Evolutionary conservation across 208 protist genomes (phyloP).

Genomic region (Strigomonas galati): DNA sequence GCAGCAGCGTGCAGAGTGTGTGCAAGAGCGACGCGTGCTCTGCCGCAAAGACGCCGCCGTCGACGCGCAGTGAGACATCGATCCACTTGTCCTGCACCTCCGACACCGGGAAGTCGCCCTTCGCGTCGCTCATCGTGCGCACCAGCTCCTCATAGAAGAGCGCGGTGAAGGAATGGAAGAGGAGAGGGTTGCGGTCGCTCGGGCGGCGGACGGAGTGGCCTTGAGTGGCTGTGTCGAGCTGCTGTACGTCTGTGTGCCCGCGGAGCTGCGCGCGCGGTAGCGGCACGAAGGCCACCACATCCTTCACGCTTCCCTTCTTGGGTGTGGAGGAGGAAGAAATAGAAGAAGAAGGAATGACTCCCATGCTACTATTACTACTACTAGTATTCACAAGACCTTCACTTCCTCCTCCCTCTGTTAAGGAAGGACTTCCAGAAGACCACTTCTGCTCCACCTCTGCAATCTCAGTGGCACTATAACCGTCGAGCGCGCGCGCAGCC

Average conservation of each 20-base stretch:
- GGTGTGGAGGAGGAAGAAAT: too few relatives aligned
- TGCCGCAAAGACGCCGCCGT: slow-evolving; percentile 27
- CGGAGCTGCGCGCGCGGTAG: background rate
- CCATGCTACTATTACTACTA: too few relatives aligned
- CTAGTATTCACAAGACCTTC: too few relatives aligned
- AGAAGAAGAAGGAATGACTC: too few relatives aligned
- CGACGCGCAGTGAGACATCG: slow-evolving; percentile 20
- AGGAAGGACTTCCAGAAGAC: too few relatives aligned
- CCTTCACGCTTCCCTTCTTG: background rate
- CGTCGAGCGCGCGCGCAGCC: slow-evolving; percentile 55
- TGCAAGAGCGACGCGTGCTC: slow-evolving; percentile 77
- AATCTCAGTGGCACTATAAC: slow-evolving; percentile 36
- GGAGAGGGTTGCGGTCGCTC: slow-evolving; percentile 1
- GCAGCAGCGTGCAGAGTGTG: slow-evolving; percentile 49
- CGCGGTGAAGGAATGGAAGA: slow-evolving; percentile 63
- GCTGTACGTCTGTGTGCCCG: background rate
- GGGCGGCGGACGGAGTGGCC: background rate
- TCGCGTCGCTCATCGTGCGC: slow-evolving; percentile 48
- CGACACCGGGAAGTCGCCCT: slow-evolving; percentile 51
- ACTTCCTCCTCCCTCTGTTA: too few relatives aligned
- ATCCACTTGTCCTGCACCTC: slow-evolving; percentile 45
- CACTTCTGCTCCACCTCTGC: slow-evolving; percentile 10
- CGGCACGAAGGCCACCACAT: background rate
- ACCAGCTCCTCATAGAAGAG: slow-evolving; percentile 55
- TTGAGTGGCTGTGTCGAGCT: background rate